A percentile compares a stretch with the other conserved stretches of the same genome.
Conservation (phyloP, 345 rosid genomes). For the Schrenkiella parvula region DNA sequence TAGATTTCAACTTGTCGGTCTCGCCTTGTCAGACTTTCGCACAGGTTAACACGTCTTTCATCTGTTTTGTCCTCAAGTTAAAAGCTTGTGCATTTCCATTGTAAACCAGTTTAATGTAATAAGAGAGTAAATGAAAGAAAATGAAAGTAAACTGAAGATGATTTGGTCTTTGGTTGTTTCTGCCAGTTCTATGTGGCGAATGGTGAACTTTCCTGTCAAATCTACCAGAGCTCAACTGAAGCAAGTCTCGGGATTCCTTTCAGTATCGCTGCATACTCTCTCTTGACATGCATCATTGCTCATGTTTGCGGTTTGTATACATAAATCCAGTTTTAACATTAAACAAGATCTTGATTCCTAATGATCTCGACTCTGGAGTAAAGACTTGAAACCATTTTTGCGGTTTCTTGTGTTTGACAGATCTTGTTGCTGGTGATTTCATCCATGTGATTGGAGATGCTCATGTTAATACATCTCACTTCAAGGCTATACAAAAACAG, state of each 20-base stretch:
- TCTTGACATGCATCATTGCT: slow-evolving; percentile 81
- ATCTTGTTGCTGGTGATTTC: slow-evolving; percentile 78
- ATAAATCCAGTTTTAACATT: not conserved
- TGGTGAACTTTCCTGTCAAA: slow-evolving; percentile 87
- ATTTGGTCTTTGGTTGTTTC: not conserved
- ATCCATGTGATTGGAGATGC: slow-evolving; percentile 70
- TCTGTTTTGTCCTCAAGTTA: not conserved
- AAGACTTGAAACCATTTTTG: not conserved
- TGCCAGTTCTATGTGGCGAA: slow-evolving; percentile 83
- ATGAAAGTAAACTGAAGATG: not conserved
- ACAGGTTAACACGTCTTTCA: slow-evolving; percentile 42
- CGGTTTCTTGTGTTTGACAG: slow-evolving; percentile 35
- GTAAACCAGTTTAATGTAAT: not conserved
- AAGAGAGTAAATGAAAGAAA: not conserved
- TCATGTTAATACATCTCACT: slow-evolving; percentile 53
- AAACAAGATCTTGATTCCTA: not conserved
- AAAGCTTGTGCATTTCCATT: not conserved
- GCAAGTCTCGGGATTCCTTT: slow-evolving; percentile 81
- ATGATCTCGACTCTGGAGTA: not conserved
- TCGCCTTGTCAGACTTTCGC: slow-evolving; percentile 84
- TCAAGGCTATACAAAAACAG: slow-evolving; percentile 63
- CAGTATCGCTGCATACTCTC: slow-evolving; percentile 78
- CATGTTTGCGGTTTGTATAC: slow-evolving; percentile 73
- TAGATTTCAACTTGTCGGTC: slow-evolving; percentile 63
- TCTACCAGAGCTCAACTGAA: slow-evolving; percentile 88